A percentile compares a stretch with the other conserved stretches of the same genome.
Evolutionary conservation across 371 early-diverging fungal genomes (phyloP).

Genomic region (Conidiobolus incongruus): DNA sequence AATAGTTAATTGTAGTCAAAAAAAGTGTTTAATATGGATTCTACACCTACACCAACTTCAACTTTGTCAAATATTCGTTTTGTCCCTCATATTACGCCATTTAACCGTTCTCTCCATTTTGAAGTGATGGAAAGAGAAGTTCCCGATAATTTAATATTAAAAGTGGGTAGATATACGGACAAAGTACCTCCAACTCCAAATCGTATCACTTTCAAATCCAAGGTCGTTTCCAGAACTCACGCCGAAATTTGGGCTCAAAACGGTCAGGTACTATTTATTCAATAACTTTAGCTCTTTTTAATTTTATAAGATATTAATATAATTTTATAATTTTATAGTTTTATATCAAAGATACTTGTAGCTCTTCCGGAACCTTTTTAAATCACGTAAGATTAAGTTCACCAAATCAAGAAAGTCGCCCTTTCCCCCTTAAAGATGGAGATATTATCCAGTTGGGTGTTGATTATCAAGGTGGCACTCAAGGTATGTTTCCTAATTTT

Average conservation of each 20-base stretch:
- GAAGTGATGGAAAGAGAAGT: constrained; percentile 60
- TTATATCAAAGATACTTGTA: constrained; percentile 75
- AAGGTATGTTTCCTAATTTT: no score
- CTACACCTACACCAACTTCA: constrained; percentile 1
- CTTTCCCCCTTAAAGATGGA: constrained; percentile 63
- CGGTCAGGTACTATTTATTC: constrained; percentile 70
- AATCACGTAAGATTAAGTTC: constrained; percentile 78
- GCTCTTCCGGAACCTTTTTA: constrained; percentile 88
- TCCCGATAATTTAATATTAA: constrained; percentile 33
- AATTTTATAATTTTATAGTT: constrained; percentile 25
- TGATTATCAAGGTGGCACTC: constrained; percentile 84
- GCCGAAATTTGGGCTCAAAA: constrained; percentile 75
- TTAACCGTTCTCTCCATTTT: constrained; percentile 46
- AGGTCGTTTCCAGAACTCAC: constrained; percentile 81
- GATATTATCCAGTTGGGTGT: constrained; percentile 87
- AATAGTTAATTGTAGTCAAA: no score
- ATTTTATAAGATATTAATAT: constrained; percentile 1
- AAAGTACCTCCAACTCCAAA: constrained; percentile 17
- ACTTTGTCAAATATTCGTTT: constrained; percentile 39
- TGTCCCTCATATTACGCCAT: constrained; percentile 27
- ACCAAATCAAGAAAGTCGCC: constrained; percentile 60
- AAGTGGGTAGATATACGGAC: constrained; percentile 64
- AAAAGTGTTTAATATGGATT: no score
- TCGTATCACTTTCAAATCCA: constrained; percentile 70
- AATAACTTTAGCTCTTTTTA: no score